Conservation (phyloP, 768 basidiomycete species). For the Rhodotorula kratochvilovae region DNA sequence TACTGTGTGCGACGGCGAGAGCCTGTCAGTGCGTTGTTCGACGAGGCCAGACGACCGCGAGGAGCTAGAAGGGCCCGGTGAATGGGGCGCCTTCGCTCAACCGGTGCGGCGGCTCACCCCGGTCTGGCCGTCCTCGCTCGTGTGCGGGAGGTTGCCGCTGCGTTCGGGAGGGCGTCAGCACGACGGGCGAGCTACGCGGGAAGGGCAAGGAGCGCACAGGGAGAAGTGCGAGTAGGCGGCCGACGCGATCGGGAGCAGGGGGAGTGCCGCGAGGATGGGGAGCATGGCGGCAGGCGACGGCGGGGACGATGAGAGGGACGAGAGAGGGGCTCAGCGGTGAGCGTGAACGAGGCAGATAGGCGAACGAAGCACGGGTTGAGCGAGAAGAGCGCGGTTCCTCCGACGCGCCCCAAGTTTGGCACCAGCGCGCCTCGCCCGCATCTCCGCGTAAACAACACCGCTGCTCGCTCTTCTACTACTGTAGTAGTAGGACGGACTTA, state of each 20-base stretch:
- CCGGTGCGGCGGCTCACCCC: slow-evolving; percentile 19
- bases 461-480: no score
- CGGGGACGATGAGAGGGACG: background rate
- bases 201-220: background rate
- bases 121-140: slow-evolving; percentile 11
- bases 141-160: slow-evolving; percentile 12
- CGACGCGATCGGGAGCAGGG: no score
- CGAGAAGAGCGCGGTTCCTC: no score
- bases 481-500: no score
- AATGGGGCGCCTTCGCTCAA: background rate
- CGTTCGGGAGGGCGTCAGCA: background rate
- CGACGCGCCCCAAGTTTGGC: no score
- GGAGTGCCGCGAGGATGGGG: background rate
- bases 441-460: no score
- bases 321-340: no score
- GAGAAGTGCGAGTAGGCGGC: background rate
- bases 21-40: background rate
- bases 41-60: no score
- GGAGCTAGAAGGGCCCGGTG: background rate
- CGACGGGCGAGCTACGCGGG: no score
- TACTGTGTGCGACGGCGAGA: background rate
- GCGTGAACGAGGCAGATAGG: background rate
- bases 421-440: no score
- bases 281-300: background rate
- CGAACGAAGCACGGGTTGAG: no score